Percentiles rank a stretch among this genome's conserved stretches.
phyloP scores from a whole-genome alignment of 768 basidiomycete genomes.

The Tulasnella sp. region DNA sequence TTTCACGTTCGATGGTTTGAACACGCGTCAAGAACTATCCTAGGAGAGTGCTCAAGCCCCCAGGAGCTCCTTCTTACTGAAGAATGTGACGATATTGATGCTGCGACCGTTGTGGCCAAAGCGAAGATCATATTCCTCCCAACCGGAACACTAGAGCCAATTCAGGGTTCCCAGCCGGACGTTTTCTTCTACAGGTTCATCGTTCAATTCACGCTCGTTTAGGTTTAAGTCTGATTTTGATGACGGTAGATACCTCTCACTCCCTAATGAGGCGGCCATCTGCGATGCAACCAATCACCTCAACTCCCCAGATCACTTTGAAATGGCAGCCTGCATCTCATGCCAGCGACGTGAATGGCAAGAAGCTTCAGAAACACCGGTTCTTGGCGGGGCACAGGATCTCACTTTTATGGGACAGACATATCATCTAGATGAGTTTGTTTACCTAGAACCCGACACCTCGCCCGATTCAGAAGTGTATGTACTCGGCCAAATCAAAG shows the following conservation, averaged over 20 bases:
- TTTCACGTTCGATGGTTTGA: constrained; percentile 68
- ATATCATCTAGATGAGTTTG: constrained; percentile 55
- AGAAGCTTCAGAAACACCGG: constrained; percentile 26
- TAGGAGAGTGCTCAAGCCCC: constrained; percentile 47
- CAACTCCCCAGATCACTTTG: constrained; percentile 49
- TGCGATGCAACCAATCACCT: constrained; percentile 26
- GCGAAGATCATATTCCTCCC: constrained; percentile 33
- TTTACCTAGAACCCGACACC: constrained; percentile 35
- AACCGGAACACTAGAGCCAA: constrained; percentile 19
- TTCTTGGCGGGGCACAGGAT: constrained; percentile 31
- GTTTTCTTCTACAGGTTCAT: constrained; percentile 51
- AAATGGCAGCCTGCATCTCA: constrained; percentile 14
- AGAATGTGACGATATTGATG: constrained; percentile 36
- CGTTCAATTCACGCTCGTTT: no score
- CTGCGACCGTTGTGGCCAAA: constrained; percentile 38
- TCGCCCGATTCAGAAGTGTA: constrained; percentile 35
- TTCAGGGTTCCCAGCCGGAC: constrained; percentile 23
- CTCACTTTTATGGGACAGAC: constrained; percentile 35
- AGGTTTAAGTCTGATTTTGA: neutral
- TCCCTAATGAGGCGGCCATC: constrained; percentile 38
- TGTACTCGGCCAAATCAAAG: constrained; percentile 42
- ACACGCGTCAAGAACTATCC: constrained; percentile 50
- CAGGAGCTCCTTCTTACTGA: constrained; percentile 56
- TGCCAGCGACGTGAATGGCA: constrained; percentile 20
- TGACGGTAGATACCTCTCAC: constrained; percentile 28